Percentiles rank a stretch among this genome's conserved stretches.
Conservation (phyloP, 768 basidiomycete species). For the Mycena pura region DNA sequence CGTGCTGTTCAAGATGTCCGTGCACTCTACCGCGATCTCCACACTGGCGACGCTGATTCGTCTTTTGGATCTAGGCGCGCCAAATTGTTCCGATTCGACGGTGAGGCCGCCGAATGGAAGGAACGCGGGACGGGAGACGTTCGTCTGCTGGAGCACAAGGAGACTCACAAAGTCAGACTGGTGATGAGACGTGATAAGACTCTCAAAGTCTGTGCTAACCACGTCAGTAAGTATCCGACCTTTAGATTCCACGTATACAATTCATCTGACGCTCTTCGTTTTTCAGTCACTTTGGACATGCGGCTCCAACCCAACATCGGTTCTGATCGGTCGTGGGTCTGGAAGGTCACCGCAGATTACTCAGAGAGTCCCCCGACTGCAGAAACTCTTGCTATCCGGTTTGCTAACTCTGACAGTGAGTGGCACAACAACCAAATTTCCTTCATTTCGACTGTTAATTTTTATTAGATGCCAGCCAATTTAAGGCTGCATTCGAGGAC, state of each 20-base stretch:
- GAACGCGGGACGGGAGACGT: conserved; percentile 97
- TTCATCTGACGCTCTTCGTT: conserved; percentile 17
- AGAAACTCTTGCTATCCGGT: conserved; percentile 97
- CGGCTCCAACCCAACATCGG: conserved; percentile 96
- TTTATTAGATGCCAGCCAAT: conserved; percentile 77
- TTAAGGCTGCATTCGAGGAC: conserved; percentile 89
- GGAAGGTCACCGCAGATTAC: conserved; percentile 96
- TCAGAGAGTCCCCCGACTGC: conserved; percentile 88
- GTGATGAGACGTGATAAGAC: conserved; percentile 99
- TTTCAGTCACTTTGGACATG: conserved; percentile 86
- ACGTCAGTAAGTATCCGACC: conserved; percentile 70
- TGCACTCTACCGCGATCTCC: conserved; percentile 45
- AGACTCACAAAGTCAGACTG: conserved; percentile 89
- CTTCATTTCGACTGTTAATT: not conserved
- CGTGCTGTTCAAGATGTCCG: conserved; percentile 94
- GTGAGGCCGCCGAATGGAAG: conserved; percentile 88
- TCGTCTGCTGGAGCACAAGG: conserved; percentile 88
- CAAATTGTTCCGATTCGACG: conserved; percentile 96
- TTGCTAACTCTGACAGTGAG: conserved; percentile 95
- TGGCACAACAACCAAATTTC: not conserved
- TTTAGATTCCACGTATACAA: not conserved
- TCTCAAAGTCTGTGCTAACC: conserved; percentile 98
- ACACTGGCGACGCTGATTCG: conserved; percentile 35
- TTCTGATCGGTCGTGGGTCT: conserved; percentile 99
- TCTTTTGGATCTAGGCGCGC: conserved; percentile 74